Percentiles rank a stretch among this genome's conserved stretches.
phyloP scores from a whole-genome alignment of 805 yeast genomes.

The Lipomyces chichibuensis region DNA sequence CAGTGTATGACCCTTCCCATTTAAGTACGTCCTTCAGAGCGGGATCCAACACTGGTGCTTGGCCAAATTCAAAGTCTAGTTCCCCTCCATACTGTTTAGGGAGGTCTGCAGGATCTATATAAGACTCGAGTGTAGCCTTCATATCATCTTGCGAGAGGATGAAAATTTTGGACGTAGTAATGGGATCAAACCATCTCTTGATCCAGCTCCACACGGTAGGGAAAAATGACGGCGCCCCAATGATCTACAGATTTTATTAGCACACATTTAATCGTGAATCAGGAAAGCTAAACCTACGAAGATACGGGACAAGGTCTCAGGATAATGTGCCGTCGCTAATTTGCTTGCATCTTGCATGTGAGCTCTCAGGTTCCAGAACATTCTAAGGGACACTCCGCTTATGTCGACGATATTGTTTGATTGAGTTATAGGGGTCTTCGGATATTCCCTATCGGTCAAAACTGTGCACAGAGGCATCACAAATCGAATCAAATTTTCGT shows the following conservation, averaged over 20 bases:
- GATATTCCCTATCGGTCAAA: slow-evolving; percentile 5
- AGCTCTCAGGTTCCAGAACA: slow-evolving; percentile 7
- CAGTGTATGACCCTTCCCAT: slow-evolving; percentile 1
- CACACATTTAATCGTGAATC: not conserved
- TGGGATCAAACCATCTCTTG: slow-evolving; percentile 7
- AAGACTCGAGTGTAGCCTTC: not conserved
- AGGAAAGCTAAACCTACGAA: not conserved
- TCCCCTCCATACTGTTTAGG: slow-evolving; percentile 5
- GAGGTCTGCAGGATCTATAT: slow-evolving; percentile 3
- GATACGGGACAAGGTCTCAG: not conserved
- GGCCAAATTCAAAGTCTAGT: slow-evolving; percentile 4
- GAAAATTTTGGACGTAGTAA: slow-evolving; percentile 4
- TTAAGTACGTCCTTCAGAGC: not conserved
- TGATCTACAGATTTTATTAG: not conserved
- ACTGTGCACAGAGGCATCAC: not conserved
- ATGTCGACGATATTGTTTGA: not conserved
- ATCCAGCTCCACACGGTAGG: slow-evolving; percentile 8
- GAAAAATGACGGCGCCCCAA: slow-evolving; percentile 5
- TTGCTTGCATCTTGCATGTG: slow-evolving; percentile 5
- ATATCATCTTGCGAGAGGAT: slow-evolving; percentile 1
- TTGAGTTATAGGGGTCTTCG: not conserved
- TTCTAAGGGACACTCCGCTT: slow-evolving; percentile 1
- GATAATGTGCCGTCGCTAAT: slow-evolving; percentile 4
- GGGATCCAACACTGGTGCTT: not conserved
- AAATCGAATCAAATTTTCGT: slow-evolving; percentile 3